Base-by-base conservation (phyloP, 2,329 filamentous ascomycete genomes). In the Fusarium globosum region DNA sequence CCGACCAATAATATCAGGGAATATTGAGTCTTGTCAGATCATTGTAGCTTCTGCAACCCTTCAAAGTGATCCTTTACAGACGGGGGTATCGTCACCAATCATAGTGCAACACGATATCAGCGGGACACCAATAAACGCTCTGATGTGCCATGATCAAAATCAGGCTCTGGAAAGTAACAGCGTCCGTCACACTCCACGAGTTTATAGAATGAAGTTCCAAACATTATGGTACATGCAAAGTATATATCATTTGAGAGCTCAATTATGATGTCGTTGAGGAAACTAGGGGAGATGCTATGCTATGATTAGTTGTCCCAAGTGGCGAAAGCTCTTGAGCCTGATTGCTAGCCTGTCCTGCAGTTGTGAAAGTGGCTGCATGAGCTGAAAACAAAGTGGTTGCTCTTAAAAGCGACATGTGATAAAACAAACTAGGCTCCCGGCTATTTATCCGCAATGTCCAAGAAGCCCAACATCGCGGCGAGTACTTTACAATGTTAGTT, bases 161-260 rank as follows among this genome's bases (percentile, higher is more conserved):
- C 48, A 33, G 11, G 28, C 28, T 23, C 28, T 18, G 2, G 1
- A n/a, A 6, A 9, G 2, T 3, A 4, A 46, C 10, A 10, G 6
- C 18, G 18, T 26, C 4, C 13, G 0, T 12, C 6, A 12, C 1
- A 1, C 0, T 21, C 2, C 5, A 12, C 3, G 4, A 21, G 0
- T 6, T 21, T 10, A 15, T 6, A 21, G 4, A 16, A 14, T 12
- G 4, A 16, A 9, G 20, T 28, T 28, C 30, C 4, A 1, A n/a
- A 23, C 0, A 26, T 8, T 26, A 18, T 43, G 23, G 3, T 8
- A 4, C 6, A 28, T 13, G 2, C 8, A 28, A 28, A 21, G 4
- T 10, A 21, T 10, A 0, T 15, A 28, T 3, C 15, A 15, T 14
- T 46, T 15, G 5, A 26, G 16, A 20, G 23, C 23, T 26, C 0